phyloP scores from a whole-genome alignment of 495 filamentous ascomycete species.

The Pseudotulostoma volvatum region DNA sequence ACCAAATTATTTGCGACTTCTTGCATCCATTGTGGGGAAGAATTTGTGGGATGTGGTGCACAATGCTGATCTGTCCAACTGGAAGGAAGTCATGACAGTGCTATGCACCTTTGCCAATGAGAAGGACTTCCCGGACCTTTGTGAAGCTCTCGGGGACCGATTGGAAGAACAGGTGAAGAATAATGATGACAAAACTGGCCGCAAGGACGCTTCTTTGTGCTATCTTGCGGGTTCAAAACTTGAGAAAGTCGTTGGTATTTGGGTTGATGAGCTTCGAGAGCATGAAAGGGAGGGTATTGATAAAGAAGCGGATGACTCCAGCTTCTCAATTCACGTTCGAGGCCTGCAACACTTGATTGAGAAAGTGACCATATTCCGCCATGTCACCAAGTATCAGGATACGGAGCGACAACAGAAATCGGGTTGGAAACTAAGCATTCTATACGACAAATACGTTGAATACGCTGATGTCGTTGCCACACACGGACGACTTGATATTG shows the following conservation, averaged over 20 bases:
- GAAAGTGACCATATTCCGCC: constrained; percentile 93
- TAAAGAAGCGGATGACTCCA: constrained; percentile 49
- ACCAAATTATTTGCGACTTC: constrained; percentile 81
- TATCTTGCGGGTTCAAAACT: constrained; percentile 89
- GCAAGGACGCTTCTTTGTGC: constrained; percentile 89
- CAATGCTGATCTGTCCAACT: constrained; percentile 80
- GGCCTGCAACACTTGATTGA: constrained; percentile 88
- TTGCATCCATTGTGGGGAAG: constrained; percentile 86
- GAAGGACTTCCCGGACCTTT: constrained; percentile 87
- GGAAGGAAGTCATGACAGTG: constrained; percentile 93
- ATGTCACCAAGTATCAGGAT: constrained; percentile 84
- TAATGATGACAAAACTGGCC: constrained; percentile 33
- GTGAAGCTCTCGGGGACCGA: constrained; percentile 85
- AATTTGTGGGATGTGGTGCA: constrained; percentile 97
- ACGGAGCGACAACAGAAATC: constrained; percentile 46
- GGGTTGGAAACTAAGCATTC: constrained; percentile 73
- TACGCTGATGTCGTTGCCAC: constrained; percentile 91
- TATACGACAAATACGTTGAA: constrained; percentile 93
- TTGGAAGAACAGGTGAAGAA: constrained; percentile 51
- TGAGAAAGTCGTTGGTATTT: constrained; percentile 89
- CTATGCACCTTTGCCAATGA: constrained; percentile 88
- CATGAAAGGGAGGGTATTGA: constrained; percentile 58
- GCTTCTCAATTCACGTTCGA: constrained; percentile 81
- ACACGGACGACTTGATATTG: constrained; percentile 71
- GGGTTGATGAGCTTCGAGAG: constrained; percentile 77